Evolutionary conservation across 2,329 filamentous ascomycete genomes (phyloP), one percentile per base, ranked within the genome.

Genomic region (Aspergillus piperis): DNA sequence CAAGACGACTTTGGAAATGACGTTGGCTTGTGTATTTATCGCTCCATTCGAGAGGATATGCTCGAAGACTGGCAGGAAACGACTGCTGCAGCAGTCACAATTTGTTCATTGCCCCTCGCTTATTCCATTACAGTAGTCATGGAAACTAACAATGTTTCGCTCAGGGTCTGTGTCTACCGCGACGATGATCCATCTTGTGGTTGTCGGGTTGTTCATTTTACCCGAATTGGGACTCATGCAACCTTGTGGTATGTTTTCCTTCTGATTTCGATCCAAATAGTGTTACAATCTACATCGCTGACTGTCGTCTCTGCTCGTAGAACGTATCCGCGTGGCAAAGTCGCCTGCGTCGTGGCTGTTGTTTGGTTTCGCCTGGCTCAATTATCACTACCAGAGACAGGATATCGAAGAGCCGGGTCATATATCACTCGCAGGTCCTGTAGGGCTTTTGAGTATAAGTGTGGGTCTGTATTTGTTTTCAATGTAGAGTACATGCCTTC

Each of bases 11-110:
- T 59, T 53, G 57, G 50, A 1, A 27, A 38, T 30, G 42, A 59
- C n/a, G 50, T 54, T 17, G 57, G 57, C 25, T 39, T 59, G 15
- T 59, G 57, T 17, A 30, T 59, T 3, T 36, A 25, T 36, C 39
- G 25, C 30, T 17, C 49, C 17, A 38, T 52, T 5, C 30, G 49
- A 8, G 49, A 52, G 15, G 49, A 52, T 38, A 38, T 44, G 5
- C 19, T 44, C 7, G 41, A 23, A 3, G 41, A 44, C 41, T 44
- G 41, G 41, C 41, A 44, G 19, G 41, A 44, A 52, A 32, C 27
- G 2, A 36, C 49, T n/a, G 15, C 17, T 3, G 25, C 49, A n/a
- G 49, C 49, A 15, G 19, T 36, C 5, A 32, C 49, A 1, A 36
- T 36, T 1, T 52, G 15, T 36, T 3, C 32, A 30, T 13, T 15